A percentile compares a stretch with the other conserved stretches of the same genome.
phyloP scores from a whole-genome alignment of 164 flowering plant genomes.

The Platanus orientalis region DNA sequence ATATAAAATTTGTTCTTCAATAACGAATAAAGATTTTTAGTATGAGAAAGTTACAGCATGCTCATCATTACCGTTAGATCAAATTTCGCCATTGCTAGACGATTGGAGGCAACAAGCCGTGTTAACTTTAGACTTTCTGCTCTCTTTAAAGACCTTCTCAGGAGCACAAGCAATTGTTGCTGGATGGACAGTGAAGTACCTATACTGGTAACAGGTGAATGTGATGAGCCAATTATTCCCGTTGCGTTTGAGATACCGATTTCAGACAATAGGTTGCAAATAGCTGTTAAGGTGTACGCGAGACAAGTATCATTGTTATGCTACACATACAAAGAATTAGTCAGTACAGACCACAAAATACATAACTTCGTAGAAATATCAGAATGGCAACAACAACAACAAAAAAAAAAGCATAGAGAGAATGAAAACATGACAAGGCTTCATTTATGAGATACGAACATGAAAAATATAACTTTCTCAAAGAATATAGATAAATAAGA shows the following conservation, averaged over 20 bases:
- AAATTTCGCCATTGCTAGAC: slow-evolving; percentile 87
- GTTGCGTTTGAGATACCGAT: slow-evolving; percentile 56
- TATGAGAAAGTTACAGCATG: background rate
- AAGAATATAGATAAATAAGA: too few species aligned
- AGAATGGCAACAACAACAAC: background rate
- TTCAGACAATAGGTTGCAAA: slow-evolving; percentile 81
- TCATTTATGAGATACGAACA: too few species aligned
- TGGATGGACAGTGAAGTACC: slow-evolving; percentile 67
- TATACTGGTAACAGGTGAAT: slow-evolving; percentile 45
- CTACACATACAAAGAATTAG: slow-evolving; percentile 40
- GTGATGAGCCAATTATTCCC: slow-evolving; percentile 74
- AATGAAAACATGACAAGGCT: background rate
- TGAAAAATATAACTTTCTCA: too few species aligned
- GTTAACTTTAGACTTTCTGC: slow-evolving; percentile 81
- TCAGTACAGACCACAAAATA: background rate
- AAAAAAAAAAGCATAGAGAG: background rate
- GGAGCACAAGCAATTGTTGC: slow-evolving; percentile 73
- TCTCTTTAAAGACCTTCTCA: slow-evolving; percentile 71
- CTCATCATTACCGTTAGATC: slow-evolving; percentile 47
- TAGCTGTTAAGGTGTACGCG: slow-evolving; percentile 79
- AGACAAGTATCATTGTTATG: slow-evolving; percentile 82
- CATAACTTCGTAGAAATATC: background rate
- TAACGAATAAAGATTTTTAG: background rate
- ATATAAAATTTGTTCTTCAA: background rate
- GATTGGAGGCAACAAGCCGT: slow-evolving; percentile 76